Percentiles rank a stretch among this genome's conserved stretches.
Evolutionary conservation across 352 stramenopile species (phyloP).

Genomic region (Pythium periplocum): DNA sequence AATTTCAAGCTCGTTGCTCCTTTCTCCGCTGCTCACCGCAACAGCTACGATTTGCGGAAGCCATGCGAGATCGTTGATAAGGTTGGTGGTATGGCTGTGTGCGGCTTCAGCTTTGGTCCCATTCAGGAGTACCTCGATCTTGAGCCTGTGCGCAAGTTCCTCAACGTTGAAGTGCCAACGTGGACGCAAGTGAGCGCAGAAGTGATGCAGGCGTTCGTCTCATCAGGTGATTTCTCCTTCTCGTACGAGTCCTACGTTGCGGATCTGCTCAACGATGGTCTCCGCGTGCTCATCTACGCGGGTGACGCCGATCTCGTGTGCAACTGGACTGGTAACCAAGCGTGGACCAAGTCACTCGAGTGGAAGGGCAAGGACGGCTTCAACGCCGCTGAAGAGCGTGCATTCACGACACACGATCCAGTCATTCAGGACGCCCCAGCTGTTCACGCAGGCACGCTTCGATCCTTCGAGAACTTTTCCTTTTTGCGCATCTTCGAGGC

Average conservation of each 20-base stretch:
- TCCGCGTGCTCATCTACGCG: constrained; percentile 86
- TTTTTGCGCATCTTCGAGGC: constrained; percentile 38
- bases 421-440: neutral
- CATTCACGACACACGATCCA: constrained; percentile 6
- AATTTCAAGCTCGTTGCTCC: constrained; percentile 12
- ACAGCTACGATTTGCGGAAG: constrained; percentile 58
- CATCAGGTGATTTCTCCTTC: constrained; percentile 90
- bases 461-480: constrained; percentile 16
- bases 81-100: constrained; percentile 18
- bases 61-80: constrained; percentile 15
- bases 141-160: constrained; percentile 16
- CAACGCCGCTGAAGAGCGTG: constrained; percentile 13
- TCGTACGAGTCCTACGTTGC: constrained; percentile 80
- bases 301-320: constrained; percentile 92
- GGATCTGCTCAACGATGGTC: constrained; percentile 50
- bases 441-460: constrained; percentile 11
- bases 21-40: constrained; percentile 4
- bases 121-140: constrained; percentile 35
- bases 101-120: constrained; percentile 17
- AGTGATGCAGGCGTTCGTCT: constrained; percentile 82
- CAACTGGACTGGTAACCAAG: constrained; percentile 91
- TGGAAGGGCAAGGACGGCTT: constrained; percentile 81
- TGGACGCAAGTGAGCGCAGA: constrained; percentile 86
- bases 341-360: constrained; percentile 81
- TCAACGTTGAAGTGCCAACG: constrained; percentile 3